Conservation (phyloP, 345 rosid genomes). For the Eucalyptus microcorys region DNA sequence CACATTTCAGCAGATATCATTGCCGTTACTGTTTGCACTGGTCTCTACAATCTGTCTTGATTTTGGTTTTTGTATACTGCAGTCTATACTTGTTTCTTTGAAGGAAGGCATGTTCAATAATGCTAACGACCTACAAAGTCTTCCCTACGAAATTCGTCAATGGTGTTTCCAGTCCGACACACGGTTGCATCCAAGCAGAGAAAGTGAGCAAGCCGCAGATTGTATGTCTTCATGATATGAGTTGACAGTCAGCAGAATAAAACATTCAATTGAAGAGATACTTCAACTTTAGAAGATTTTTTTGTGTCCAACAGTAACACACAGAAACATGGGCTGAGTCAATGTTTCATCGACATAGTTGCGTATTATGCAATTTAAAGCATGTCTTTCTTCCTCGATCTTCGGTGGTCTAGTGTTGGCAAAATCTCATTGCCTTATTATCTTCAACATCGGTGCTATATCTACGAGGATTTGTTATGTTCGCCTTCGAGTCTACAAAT, state of each 20-base stretch:
- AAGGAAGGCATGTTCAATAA: constrained; percentile 96
- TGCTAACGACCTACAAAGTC: constrained; percentile 60
- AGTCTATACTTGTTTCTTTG: constrained; percentile 84
- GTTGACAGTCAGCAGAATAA: not conserved
- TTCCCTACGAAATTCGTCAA: constrained; percentile 86
- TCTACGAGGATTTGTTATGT: not conserved
- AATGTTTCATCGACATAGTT: not conserved
- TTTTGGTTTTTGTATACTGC: not conserved
- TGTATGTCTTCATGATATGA: not conserved
- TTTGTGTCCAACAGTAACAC: not conserved
- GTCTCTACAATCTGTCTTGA: not conserved
- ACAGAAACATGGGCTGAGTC: not conserved
- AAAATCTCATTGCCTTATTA: not conserved
- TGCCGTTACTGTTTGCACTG: not conserved
- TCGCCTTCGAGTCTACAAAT: not conserved
- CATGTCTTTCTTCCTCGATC: not conserved
- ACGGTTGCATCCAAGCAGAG: constrained; percentile 52
- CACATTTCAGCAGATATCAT: not conserved
- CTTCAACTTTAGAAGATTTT: not conserved
- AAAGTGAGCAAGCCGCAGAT: constrained; percentile 8
- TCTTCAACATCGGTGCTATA: not conserved
- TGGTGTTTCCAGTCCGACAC: constrained; percentile 79
- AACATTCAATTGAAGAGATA: not conserved
- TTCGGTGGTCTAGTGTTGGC: not conserved
- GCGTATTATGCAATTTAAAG: not conserved